Conservation (phyloP, 805 yeast genomes). For the Limtongia smithiae region DNA sequence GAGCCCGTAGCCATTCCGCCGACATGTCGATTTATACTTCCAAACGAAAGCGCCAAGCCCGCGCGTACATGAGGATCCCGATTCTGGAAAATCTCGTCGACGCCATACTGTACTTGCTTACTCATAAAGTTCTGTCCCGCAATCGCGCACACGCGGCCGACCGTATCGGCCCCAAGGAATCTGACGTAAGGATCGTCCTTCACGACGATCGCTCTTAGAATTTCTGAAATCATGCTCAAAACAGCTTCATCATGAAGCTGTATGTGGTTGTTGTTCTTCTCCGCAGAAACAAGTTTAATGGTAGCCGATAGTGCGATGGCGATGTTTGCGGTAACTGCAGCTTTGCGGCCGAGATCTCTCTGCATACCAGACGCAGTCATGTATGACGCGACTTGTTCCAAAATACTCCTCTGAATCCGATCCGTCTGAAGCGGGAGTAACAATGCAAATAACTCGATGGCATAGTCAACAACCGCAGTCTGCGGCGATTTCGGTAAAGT, state of each 20-base stretch:
- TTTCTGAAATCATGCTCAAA: conserved; percentile 48
- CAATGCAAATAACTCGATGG: conserved; percentile 70
- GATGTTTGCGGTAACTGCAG: conserved; percentile 58
- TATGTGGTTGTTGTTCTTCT: conserved; percentile 1
- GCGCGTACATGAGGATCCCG: conserved; percentile 64
- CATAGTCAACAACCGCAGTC: conserved; percentile 63
- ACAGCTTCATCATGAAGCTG: conserved; percentile 34
- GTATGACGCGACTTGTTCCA: conserved; percentile 69
- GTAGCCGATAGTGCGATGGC: conserved; percentile 61
- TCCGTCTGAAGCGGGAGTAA: conserved; percentile 68
- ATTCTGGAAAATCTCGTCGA: conserved; percentile 63
- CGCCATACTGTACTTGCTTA: conserved; percentile 44
- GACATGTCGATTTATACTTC: conserved; percentile 45
- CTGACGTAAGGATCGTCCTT: conserved; percentile 42
- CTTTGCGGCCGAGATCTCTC: conserved; percentile 38
- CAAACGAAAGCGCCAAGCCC: conserved; percentile 50
- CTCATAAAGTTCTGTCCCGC: conserved; percentile 33
- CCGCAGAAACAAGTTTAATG: conserved; percentile 33
- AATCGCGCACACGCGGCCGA: conserved; percentile 49
- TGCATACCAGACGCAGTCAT: conserved; percentile 41
- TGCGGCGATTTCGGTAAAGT: conserved; percentile 33
- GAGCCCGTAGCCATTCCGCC: conserved; percentile 39
- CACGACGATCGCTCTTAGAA: conserved; percentile 40
- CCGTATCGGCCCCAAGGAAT: conserved; percentile 51
- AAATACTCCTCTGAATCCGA: conserved; percentile 80